These are phyloP conservation scores for Globisporangium sylvaticum DNA, from an alignment of 352 stramenopile genomes.

Conservation along the genomic window DNA sequence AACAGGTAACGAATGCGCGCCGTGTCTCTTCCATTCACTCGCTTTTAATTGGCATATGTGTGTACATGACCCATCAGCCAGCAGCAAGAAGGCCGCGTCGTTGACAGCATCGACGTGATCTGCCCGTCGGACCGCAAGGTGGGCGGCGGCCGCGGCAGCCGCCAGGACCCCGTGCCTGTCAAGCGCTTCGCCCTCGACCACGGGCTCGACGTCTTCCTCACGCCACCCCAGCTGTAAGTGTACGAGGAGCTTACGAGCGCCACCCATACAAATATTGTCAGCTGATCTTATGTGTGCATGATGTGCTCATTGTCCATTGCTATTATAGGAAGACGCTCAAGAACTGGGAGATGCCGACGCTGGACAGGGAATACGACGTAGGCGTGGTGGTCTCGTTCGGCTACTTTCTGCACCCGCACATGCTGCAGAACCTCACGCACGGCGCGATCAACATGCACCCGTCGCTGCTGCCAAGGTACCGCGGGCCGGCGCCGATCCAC, in stretches of 20 bases:
- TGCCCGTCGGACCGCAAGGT: slow-evolving; percentile 81
- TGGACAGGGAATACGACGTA: slow-evolving; percentile 51
- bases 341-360: slow-evolving; percentile 55
- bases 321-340: slow-evolving; percentile 68
- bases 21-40: no score
- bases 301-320: background rate
- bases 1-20: slow-evolving; percentile 40
- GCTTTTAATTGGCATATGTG: no score
- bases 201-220: slow-evolving; percentile 58
- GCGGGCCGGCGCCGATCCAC: slow-evolving; percentile 81
- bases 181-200: slow-evolving; percentile 67
- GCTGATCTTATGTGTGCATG: background rate
- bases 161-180: slow-evolving; percentile 65
- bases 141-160: slow-evolving; percentile 38
- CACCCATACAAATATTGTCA: background rate
- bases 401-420: slow-evolving; percentile 78
- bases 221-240: slow-evolving; percentile 53
- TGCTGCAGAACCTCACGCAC: slow-evolving; percentile 58
- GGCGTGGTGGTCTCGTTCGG: slow-evolving; percentile 89
- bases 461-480: slow-evolving; percentile 84
- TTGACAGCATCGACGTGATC: slow-evolving; percentile 67
- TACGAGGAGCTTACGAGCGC: background rate
- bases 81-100: slow-evolving; percentile 22
- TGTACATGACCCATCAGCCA: slow-evolving; percentile 17
- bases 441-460: slow-evolving; percentile 89